Percentiles rank a stretch among this genome's conserved stretches.
These are phyloP conservation scores for Micractinium sp. DNA, from an alignment of 139 green algal genomes.

Conservation along the genomic window DNA sequence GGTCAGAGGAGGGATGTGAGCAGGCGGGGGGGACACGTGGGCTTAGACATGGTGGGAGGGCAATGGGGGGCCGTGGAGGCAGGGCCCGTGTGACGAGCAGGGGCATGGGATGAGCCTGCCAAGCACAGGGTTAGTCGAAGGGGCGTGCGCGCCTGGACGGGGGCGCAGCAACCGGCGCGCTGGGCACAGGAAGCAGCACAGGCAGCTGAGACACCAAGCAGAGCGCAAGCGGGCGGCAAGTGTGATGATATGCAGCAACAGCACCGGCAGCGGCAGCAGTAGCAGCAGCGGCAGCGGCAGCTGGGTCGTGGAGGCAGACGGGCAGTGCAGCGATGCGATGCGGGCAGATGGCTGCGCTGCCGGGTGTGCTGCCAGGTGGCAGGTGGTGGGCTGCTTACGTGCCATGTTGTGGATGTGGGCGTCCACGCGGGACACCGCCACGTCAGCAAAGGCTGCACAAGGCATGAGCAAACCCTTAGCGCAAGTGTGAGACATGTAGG, in stretches of 20 bases:
- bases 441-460: slow-evolving; percentile 1
- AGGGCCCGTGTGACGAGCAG: too few species aligned
- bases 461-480: too few species aligned
- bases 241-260: not conserved
- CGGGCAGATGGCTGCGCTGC: not conserved
- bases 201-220: too few species aligned
- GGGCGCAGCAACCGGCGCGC: too few species aligned
- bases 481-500: too few species aligned
- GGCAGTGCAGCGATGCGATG: too few species aligned
- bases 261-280: not conserved
- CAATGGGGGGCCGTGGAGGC: too few species aligned
- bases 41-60: not conserved
- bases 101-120: too few species aligned
- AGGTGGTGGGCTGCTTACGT: not conserved
- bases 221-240: not conserved
- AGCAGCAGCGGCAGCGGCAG: not conserved
- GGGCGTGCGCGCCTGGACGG: too few species aligned
- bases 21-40: not conserved
- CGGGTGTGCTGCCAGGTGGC: not conserved
- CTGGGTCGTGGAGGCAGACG: not conserved
- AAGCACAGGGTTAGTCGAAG: not conserved
- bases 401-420: not conserved
- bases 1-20: not conserved
- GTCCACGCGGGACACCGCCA: not conserved
- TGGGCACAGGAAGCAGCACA: too few species aligned